phyloP scores from a whole-genome alignment of 768 basidiomycete genomes.

The Phanerochaete carnosa region DNA sequence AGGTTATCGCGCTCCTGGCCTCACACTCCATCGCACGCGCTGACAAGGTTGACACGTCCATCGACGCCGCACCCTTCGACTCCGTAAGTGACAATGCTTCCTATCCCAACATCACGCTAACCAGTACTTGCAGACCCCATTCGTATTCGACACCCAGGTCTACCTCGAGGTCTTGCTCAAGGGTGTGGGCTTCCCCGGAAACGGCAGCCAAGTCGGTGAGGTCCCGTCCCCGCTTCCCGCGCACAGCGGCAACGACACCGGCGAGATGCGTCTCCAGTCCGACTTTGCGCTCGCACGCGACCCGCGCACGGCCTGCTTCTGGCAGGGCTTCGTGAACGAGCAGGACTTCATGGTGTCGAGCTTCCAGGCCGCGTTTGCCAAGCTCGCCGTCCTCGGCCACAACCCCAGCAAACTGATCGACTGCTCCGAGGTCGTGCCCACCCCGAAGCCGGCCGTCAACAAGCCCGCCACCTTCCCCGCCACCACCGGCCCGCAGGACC shows the following conservation, averaged over 20 bases:
- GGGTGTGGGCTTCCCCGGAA: constrained; percentile 27
- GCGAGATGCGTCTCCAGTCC: constrained; percentile 44
- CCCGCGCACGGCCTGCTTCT: constrained; percentile 41
- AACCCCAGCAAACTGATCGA: constrained; percentile 18
- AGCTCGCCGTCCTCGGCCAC: constrained; percentile 23
- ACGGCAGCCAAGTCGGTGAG: constrained; percentile 35
- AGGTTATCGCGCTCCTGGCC: constrained; percentile 24
- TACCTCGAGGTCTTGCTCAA: constrained; percentile 21
- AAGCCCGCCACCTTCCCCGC: constrained; percentile 6
- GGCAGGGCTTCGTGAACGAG: constrained; percentile 31
- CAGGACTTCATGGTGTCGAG: constrained; percentile 14
- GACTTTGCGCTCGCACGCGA: too few species aligned
- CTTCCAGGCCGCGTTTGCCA: constrained; percentile 20
- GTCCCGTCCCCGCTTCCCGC: constrained; percentile 32
- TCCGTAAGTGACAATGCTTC: constrained; percentile 2
- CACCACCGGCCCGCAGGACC: not conserved
- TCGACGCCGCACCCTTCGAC: constrained; percentile 23
- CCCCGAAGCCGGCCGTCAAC: constrained; percentile 2
- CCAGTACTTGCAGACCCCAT: constrained; percentile 2
- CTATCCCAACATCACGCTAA: not conserved
- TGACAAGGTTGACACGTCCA: constrained; percentile 21
- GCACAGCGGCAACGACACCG: constrained; percentile 13
- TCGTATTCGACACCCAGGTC: constrained; percentile 17
- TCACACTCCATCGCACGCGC: constrained; percentile 8
- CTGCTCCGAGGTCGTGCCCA: constrained; percentile 25